Conservation (phyloP, 352 stramenopile genomes). For the Plasmopara viticola region DNA sequence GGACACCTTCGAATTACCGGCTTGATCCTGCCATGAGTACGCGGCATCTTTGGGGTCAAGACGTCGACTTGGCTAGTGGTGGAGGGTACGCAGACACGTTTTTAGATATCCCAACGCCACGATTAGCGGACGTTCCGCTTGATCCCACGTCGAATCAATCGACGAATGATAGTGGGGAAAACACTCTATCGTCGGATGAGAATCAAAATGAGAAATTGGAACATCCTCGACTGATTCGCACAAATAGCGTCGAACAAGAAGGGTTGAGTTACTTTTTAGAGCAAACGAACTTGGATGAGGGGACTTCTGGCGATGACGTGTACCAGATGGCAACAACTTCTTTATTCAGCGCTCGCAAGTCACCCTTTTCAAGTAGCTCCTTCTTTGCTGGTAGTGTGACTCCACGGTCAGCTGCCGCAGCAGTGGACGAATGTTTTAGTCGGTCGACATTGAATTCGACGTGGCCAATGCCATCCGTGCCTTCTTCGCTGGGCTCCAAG, state of each 20-base stretch:
- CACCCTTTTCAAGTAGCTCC: slow-evolving; percentile 14
- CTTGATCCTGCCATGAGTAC: slow-evolving; percentile 25
- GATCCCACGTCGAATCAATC: slow-evolving; percentile 20
- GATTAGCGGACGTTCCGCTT: slow-evolving; percentile 37
- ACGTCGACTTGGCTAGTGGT: slow-evolving; percentile 45
- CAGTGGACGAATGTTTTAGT: slow-evolving; percentile 54
- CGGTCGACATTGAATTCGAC: slow-evolving; percentile 29
- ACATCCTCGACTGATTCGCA: slow-evolving; percentile 56
- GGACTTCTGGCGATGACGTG: slow-evolving; percentile 20
- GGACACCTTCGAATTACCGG: slow-evolving; percentile 63
- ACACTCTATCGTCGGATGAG: slow-evolving; percentile 11
- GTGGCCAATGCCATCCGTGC: slow-evolving; percentile 10
- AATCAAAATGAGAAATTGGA: slow-evolving; percentile 24
- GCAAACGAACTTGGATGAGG: slow-evolving; percentile 44
- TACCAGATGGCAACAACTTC: slow-evolving; percentile 21
- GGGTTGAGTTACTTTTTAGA: slow-evolving; percentile 69
- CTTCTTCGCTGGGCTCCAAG: slow-evolving; percentile 10
- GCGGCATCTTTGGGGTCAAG: slow-evolving; percentile 52
- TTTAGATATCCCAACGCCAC: slow-evolving; percentile 65
- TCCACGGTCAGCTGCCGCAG: slow-evolving; percentile 16
- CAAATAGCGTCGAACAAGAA: slow-evolving; percentile 69
- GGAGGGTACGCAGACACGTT: slow-evolving; percentile 57
- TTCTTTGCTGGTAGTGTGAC: slow-evolving; percentile 16
- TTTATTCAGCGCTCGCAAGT: slow-evolving; percentile 13
- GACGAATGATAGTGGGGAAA: slow-evolving; percentile 14